Base-by-base conservation (phyloP, 805 yeast genomes). In the Hemisphaericaspora nanyangensis region DNA sequence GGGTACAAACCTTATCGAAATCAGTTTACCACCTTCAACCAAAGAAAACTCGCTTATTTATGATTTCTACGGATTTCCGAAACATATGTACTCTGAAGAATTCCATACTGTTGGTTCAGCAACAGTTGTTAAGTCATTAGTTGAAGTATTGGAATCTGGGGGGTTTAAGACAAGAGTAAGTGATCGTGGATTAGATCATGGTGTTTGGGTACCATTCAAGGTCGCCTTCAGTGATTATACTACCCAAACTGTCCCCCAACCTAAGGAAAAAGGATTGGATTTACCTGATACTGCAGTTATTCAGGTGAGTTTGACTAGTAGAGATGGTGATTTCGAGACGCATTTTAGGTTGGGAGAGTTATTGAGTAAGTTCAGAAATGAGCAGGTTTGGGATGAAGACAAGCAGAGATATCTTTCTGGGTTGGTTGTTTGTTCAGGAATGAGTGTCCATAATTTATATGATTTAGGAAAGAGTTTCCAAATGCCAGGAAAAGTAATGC, bases 131-230 rank as follows among this genome's bases (percentile, higher is more conserved):
- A 38, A 65, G 15, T 60, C 68, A 37, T 61, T 85, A 17, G 61
- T 65, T 20, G 50, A 62, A 2, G 55, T 68, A 2, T 60, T 84
- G 16, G 47, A 49, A 10, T 48, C 53, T 6, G 45, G 57, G 17
- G 83, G 81, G 0, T 63, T 81, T 35, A 48, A 61, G 3, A 59
- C 79, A 0, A 58, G 60, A 19, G 43, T 76, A 7, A 65, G 73
- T 0, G 54, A 61, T n/a, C 64, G 93, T 40, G 93, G 93, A 7
- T 58, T 86, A 17, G 95, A 85, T 54, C 95, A 85, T 60, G 95
- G 95, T 6, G 81, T 71, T 6, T 85, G 91, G 88, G 89, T 82
- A 5, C 91, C 91, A 1, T 68, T 81, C 43, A 79, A 82, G 51
- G 84, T 82, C 17, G 87, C 86, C 6, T 83, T 85, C 41, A 52